Evolutionary conservation across 2,329 filamentous ascomycete species (phyloP).

Genomic region (Huntiella omanensis): DNA sequence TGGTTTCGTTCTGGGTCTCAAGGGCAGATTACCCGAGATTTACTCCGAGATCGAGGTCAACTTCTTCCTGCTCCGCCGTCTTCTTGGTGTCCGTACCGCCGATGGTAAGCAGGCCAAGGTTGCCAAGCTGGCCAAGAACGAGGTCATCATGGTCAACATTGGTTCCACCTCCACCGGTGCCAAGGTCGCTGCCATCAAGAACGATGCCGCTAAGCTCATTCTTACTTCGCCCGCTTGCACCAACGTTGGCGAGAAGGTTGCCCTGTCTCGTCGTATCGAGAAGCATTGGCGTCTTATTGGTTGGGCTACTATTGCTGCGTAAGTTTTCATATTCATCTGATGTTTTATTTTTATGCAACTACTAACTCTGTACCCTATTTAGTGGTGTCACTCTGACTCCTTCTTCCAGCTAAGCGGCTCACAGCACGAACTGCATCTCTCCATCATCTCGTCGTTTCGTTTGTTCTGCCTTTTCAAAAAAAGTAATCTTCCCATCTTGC

Average conservation of each 20-base stretch:
- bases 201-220: conserved; percentile 87
- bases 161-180: conserved; percentile 92
- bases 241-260: conserved; percentile 95
- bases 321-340: conserved; percentile 19
- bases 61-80: conserved; percentile 89
- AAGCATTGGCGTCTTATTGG: conserved; percentile 97
- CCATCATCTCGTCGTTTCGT: neutral
- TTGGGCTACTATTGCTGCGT: conserved; percentile 65
- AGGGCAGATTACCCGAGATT: conserved; percentile 84
- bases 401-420: conserved; percentile 23
- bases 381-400: conserved; percentile 37
- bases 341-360: conserved; percentile 4
- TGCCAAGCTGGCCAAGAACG: conserved; percentile 92
- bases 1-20: conserved; percentile 89
- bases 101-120: conserved; percentile 99
- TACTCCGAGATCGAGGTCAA: conserved; percentile 98
- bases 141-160: conserved; percentile 99
- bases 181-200: conserved; percentile 93
- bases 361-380: conserved; percentile 12
- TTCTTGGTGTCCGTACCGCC: conserved; percentile 91
- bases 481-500: neutral
- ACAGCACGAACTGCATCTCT: conserved; percentile 4
- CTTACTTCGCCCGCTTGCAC: conserved; percentile 91
- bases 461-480: neutral
- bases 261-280: conserved; percentile 86